phyloP scores from a whole-genome alignment of 1,284 basidiomycete species.

The Papiliotrema fonsecae region DNA sequence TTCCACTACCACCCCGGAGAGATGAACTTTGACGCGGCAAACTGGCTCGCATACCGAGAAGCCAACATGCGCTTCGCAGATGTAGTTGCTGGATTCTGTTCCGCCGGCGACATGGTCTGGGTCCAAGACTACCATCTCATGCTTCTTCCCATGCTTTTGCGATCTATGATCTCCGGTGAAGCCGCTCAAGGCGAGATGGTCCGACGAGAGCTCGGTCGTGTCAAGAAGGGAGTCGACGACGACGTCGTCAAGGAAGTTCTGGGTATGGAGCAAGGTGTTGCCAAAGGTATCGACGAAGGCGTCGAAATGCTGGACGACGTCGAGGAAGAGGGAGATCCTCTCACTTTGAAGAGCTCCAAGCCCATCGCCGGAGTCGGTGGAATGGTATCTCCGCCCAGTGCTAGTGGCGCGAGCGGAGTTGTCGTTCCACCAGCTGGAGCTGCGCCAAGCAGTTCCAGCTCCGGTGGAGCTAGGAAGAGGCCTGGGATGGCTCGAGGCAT shows the following conservation, averaged over 20 bases:
- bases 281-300: slow-evolving; percentile 21
- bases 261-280: slow-evolving; percentile 31
- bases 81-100: slow-evolving; percentile 70
- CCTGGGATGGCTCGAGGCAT: slow-evolving; percentile 24
- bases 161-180: slow-evolving; percentile 75
- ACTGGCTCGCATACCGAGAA: slow-evolving; percentile 96
- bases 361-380: too few species aligned
- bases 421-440: too few species aligned
- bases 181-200: slow-evolving; percentile 60
- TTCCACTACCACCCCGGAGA: slow-evolving; percentile 99
- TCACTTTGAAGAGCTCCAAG: not conserved
- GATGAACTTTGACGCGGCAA: slow-evolving; percentile 98
- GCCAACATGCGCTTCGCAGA: slow-evolving; percentile 95
- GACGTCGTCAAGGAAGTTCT: slow-evolving; percentile 55
- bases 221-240: slow-evolving; percentile 64
- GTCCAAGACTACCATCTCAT: slow-evolving; percentile 98
- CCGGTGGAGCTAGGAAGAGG: slow-evolving; percentile 12
- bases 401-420: too few species aligned
- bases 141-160: slow-evolving; percentile 92
- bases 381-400: too few species aligned
- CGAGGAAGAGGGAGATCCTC: slow-evolving; percentile 9
- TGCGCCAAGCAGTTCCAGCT: slow-evolving; percentile 6
- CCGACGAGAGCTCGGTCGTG: slow-evolving; percentile 63
- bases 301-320: slow-evolving; percentile 20
- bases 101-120: slow-evolving; percentile 91